phyloP scores from a whole-genome alignment of 2,329 filamentous ascomycete genomes.

The Talaromyces sp. region DNA sequence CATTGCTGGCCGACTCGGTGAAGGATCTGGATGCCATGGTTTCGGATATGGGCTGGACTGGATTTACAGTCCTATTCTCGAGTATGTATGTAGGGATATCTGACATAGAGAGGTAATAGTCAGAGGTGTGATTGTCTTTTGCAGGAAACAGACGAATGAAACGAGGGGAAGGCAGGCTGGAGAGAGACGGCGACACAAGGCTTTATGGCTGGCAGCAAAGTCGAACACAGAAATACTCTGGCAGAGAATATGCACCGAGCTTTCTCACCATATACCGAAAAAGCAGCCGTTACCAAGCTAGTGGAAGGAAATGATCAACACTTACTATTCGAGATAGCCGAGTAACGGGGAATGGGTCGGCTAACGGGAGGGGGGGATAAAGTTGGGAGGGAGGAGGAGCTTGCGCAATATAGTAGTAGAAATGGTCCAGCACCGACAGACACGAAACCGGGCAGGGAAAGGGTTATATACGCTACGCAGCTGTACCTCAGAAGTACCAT shows the following conservation, averaged over 20 bases:
- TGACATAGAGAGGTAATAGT: neutral
- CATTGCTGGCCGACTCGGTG: conserved; percentile 29
- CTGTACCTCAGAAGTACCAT: neutral
- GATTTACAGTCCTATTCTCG: neutral
- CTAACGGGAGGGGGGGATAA: neutral
- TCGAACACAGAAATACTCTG: neutral
- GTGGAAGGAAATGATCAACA: neutral
- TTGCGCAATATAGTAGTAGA: neutral
- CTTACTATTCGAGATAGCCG: neutral
- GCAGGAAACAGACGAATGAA: neutral
- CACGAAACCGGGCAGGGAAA: neutral
- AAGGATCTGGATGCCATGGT: conserved; percentile 36
- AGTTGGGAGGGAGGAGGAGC: neutral
- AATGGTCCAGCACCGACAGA: neutral
- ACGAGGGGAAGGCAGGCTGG: neutral
- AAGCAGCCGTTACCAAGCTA: neutral
- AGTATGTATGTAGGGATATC: neutral
- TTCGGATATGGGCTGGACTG: neutral
- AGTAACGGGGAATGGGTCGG: neutral
- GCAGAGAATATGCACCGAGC: too few species aligned
- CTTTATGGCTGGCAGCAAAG: neutral
- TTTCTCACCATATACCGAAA: neutral
- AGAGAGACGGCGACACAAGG: neutral
- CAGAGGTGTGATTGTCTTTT: neutral
- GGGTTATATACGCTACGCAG: neutral